phyloP scores from a whole-genome alignment of 2,329 filamentous ascomycete genomes.

The Cercospora sp. region DNA sequence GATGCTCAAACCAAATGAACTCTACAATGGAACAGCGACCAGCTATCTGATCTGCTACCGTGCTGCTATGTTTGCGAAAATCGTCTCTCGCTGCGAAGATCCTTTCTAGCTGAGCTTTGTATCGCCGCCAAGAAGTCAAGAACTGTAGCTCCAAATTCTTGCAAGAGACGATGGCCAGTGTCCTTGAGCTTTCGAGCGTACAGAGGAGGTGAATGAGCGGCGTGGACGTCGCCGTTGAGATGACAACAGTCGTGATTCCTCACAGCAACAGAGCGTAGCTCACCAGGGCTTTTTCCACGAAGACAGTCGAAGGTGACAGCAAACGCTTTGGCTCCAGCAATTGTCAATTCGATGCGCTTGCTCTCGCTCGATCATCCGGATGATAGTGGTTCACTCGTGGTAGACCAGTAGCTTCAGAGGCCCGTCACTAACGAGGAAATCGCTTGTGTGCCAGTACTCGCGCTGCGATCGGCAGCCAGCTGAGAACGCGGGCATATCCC shows the following conservation, averaged over 20 bases:
- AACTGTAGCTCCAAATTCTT: not conserved
- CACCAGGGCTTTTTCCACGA: no score
- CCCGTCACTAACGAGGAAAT: not conserved
- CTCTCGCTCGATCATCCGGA: not conserved
- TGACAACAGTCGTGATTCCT: not conserved
- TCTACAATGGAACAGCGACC: no score
- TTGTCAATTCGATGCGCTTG: no score
- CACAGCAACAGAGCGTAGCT: not conserved
- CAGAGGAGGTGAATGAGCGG: not conserved
- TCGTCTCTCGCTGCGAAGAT: no score
- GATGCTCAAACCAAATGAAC: no score
- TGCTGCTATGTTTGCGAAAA: no score
- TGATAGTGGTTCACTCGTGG: not conserved
- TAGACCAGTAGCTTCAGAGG: not conserved
- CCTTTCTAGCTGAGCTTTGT: no score
- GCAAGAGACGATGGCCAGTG: not conserved
- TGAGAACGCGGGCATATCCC: not conserved
- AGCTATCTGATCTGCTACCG: no score
- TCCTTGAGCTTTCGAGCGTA: not conserved
- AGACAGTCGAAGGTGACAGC: no score
- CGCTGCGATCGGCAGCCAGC: not conserved
- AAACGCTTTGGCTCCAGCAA: no score
- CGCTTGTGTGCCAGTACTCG: not conserved
- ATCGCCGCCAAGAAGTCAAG: no score
- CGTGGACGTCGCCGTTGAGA: not conserved